Evolutionary conservation across 78 protist genomes (phyloP), one percentile per base, ranked within the genome.

Genomic region (Speleostelium caveatum): DNA sequence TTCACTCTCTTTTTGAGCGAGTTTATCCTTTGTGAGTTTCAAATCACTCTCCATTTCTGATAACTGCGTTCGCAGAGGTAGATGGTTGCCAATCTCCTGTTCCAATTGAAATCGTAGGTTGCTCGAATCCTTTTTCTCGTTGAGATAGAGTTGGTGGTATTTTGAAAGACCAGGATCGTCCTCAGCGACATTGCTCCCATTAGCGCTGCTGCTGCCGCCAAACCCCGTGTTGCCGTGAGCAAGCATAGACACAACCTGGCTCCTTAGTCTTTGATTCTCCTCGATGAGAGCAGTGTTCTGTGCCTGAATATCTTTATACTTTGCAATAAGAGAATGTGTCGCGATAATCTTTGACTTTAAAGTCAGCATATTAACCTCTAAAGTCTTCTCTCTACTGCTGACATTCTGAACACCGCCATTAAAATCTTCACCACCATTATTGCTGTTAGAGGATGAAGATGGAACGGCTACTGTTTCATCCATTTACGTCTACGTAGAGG

Each of bases 271-370:
- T 5, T 55, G 26, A 26, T 38, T 38, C 49, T 74, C 83, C 59
- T 74, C 59, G 22, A 10, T 7, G 17, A 24, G 0, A 28, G 35
- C 30, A 38, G 55, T 56, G 28, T 58, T 22, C 17, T 74, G 38
- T 39, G 72, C 38, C 39, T 74, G 83, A 22, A 74, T 41, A 24
- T 60, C 28, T 60, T 74, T 74, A 39, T 28, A 58, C 39, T 41
- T 74, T 24, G 16, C 28, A 14, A 74, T 61, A 10, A 74, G 35
- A 36, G 68, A 24, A 39, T 59, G 55, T 1, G 83, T 74, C 2
- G 51, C 56, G 8, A 74, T 74, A 30, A 75, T 61, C 21, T 75
- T 75, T 16, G 71, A 61, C 45, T 75, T 75, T n/a, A n/a, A n/a
- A n/a, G n/a, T n/a, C n/a, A n/a, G n/a, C n/a, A n/a, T n/a, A n/a